A percentile compares a stretch with the other conserved stretches of the same genome.
Evolutionary conservation across 495 filamentous ascomycete species (phyloP).

Genomic region (Aspergillus carlsbadensis): DNA sequence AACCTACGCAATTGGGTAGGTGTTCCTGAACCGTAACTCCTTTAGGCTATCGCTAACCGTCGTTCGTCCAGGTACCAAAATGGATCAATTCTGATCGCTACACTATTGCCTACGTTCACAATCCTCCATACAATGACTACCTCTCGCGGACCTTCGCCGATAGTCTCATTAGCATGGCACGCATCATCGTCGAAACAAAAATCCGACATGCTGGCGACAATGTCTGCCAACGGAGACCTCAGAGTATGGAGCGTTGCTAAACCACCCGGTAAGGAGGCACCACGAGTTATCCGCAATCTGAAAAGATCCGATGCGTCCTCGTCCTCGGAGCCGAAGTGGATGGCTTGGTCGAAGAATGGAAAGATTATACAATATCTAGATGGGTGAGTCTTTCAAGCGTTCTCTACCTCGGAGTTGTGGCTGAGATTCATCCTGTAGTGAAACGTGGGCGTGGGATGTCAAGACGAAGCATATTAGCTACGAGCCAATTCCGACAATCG

Average conservation of each 20-base stretch:
- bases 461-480: slow-evolving; percentile 91
- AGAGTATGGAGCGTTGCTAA: slow-evolving; percentile 98
- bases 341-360: slow-evolving; percentile 97
- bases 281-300: slow-evolving; percentile 82
- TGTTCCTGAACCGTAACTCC: neutral
- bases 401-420: neutral
- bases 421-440: slow-evolving; percentile 50
- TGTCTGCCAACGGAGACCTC: slow-evolving; percentile 88
- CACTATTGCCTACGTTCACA: slow-evolving; percentile 86
- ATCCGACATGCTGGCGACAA: slow-evolving; percentile 95
- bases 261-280: slow-evolving; percentile 67
- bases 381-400: slow-evolving; percentile 60
- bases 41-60: neutral
- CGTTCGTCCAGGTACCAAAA: slow-evolving; percentile 73
- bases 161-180: slow-evolving; percentile 92
- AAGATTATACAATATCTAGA: slow-evolving; percentile 91
- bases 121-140: slow-evolving; percentile 92
- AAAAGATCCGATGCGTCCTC: slow-evolving; percentile 72
- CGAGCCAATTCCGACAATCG: slow-evolving; percentile 81
- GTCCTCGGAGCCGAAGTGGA: slow-evolving; percentile 83
- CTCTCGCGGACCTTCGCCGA: slow-evolving; percentile 76
- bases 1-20: slow-evolving; percentile 97
- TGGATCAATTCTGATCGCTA: slow-evolving; percentile 88
- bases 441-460: slow-evolving; percentile 95
- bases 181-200: slow-evolving; percentile 95